Percentiles rank a stretch among this genome's conserved stretches.
Evolutionary conservation across 441 rosid genomes (phyloP).

Genomic region (Populus trichocarpa): DNA sequence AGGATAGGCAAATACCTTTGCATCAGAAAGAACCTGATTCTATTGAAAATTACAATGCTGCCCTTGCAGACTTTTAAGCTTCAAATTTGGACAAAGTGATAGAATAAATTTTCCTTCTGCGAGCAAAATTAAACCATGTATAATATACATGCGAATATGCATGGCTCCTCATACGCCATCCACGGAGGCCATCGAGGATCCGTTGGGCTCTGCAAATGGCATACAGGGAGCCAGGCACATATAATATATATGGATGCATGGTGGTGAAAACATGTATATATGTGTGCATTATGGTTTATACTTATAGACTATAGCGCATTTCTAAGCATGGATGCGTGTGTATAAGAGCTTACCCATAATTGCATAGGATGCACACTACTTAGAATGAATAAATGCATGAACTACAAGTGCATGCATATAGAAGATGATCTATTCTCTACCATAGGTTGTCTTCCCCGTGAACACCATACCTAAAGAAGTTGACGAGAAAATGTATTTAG

Average conservation of each 20-base stretch:
- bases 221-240: conserved; percentile 99
- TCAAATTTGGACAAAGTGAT: conserved; percentile 4
- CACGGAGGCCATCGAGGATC: conserved; percentile 66
- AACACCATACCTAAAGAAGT: not conserved
- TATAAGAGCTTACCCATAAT: not conserved
- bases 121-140: not conserved
- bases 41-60: conserved; percentile 26
- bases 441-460: not conserved
- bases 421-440: not conserved
- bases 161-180: conserved; percentile 99
- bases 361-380: not conserved
- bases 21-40: not conserved
- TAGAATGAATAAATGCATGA: not conserved
- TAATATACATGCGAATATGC: conserved; percentile 41
- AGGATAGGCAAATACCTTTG: conserved; percentile 12
- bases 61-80: not conserved
- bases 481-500: not conserved
- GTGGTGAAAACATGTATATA: not conserved
- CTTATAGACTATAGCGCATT: not conserved
- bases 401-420: not conserved
- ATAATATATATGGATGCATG: conserved; percentile 4
- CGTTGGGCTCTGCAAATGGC: conserved; percentile 79
- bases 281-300: not conserved
- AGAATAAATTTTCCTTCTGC: not conserved
- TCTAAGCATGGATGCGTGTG: not conserved